Base-by-base conservation (phyloP, 2,329 filamentous ascomycete species). In the Exophiala oligosperma region DNA sequence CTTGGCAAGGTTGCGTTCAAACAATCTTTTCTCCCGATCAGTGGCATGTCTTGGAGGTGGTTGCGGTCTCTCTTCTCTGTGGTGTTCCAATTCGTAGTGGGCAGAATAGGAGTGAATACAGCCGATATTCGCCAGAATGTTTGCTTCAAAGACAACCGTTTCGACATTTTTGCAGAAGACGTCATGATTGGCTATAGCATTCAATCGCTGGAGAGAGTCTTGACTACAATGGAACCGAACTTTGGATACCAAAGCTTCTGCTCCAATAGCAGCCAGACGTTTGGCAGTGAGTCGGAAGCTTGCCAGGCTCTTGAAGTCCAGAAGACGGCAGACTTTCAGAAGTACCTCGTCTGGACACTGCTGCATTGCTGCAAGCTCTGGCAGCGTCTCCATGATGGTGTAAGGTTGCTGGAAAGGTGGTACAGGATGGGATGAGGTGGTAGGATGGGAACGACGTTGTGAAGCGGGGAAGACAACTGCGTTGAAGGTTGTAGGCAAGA, bases 1-100 rank as follows among this genome's bases (percentile, higher is more conserved):
- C 32, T 67, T 67, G 51, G 37, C 41, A 38, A 62, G 44, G 54
- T 65, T 67, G n/a, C 65, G 64, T 14, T 63, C 57, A 48, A 62
- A 65, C 12, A 67, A 59, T 52, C 65, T 60, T 35, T 47, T 53
- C 47, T 62, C 62, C 40, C 65, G 62, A 11, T 50, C 46, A 6
- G 58, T 53, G 14, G 60, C 62, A 44, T 56, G 17, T 17, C 47
- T 37, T 17, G 41, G 37, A 21, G 60, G 64, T 7, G 55, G 49
- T 21, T n/a, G 49, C 26, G 65, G 63, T 48, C 54, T 57, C 14
- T 61, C 60, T 24, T 38, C 24, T 8, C 38, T 49, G 52, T 64
- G 61, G 38, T 66, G 58, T n/a, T 62, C 58, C 23, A 54, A 40
- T 17, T 61, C 51, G 43, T 60, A 66, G 49, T 66, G 64, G 32